phyloP scores from a whole-genome alignment of 257 asterid genomes.

The Solanum phureja region DNA sequence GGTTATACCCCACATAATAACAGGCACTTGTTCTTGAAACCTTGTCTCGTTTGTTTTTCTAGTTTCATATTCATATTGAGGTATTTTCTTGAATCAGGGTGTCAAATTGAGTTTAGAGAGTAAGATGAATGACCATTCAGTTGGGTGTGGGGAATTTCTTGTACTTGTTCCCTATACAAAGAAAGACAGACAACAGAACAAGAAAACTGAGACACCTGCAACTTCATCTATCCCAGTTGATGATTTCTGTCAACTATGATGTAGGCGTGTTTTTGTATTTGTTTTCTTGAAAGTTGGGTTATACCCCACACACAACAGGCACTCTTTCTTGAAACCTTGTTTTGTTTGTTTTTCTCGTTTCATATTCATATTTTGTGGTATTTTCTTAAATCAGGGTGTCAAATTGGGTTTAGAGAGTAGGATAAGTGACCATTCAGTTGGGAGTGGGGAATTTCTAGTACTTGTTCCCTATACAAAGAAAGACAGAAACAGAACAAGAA shows the following conservation, averaged over 20 bases:
- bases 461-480: constrained; percentile 56
- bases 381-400: constrained; percentile 42
- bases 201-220: constrained; percentile 12
- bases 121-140: constrained; percentile 30
- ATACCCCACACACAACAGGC: too few species aligned
- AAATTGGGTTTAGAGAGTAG: constrained; percentile 53
- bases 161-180: constrained; percentile 60
- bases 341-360: too few species aligned
- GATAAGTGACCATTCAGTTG: constrained; percentile 34
- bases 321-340: too few species aligned
- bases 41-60: neutral
- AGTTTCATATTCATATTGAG: neutral
- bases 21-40: neutral
- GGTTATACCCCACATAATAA: too few species aligned
- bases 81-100: constrained; percentile 36
- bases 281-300: too few species aligned
- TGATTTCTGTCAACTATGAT: neutral
- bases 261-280: too few species aligned
- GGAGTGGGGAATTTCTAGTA: constrained; percentile 55
- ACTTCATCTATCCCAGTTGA: constrained; percentile 5
- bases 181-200: constrained; percentile 34
- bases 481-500: constrained; percentile 23
- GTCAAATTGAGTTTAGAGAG: constrained; percentile 52
- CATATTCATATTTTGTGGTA: neutral
- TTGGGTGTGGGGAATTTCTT: constrained; percentile 49